Evolutionary conservation across 2,329 filamentous ascomycete species (phyloP), one percentile per base, ranked within the genome.

Genomic region (Paraconiothyrium sp.): DNA sequence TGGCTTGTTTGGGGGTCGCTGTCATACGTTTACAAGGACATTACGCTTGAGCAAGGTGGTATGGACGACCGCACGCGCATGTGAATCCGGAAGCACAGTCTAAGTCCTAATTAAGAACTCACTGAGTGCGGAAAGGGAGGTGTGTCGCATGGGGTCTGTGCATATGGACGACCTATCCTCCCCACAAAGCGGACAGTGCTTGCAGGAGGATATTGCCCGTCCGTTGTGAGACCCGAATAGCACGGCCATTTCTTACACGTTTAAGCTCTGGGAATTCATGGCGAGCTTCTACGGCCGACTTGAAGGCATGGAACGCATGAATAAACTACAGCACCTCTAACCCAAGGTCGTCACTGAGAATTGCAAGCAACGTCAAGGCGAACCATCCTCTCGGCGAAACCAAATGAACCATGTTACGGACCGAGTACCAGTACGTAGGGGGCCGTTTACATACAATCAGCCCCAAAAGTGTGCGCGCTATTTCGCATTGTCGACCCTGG

Each of bases 21-120:
- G 32, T 43, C 20, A 22, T 56, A 27, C 35, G 1, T 34, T 4
- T 10, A n/a, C 43, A 27, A 48, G 22, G 37, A 20, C 37, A 24
- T 13, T 32, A 24, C 13, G 22, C 37, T 43, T n/a, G 13, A 24
- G 43, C 43, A 27, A 56, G 30, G 24, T n/a, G n/a, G 14, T 43
- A 47, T 47, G 32, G n/a, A 39, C 24, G 13, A 24, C 43, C 43
- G 32, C 37, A 39, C 43, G 20, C 43, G 43, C 41, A 56, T 56
- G 30, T 46, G 54, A 32, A 27, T 39, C 11, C 43, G 20, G 4
- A 24, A 56, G 54, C 54, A 56, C 54, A 39, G 54, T 56, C 43
- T 43, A 48, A n/a, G 1, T 48, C 48, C 54, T 56, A 56, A 56
- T 48, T 43, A 56, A 37, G 37, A 32, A 24, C 41, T 24, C 37